Conservation (phyloP, 1,139 yeast genomes). For the Nadsonia commutata region DNA sequence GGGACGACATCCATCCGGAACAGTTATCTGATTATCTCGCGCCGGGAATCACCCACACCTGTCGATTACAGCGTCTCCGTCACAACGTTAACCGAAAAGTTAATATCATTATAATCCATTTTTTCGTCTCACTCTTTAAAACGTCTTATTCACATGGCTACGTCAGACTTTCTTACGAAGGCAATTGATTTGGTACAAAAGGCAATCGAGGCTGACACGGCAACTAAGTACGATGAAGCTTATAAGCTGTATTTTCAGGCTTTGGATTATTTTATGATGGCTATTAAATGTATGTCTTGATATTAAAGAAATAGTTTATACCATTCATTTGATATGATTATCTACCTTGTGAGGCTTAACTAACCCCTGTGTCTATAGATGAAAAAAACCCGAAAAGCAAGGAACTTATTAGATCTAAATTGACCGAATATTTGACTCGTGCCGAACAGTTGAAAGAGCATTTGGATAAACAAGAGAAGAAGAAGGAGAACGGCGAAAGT, state of each 20-base stretch:
- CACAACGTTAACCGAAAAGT: too few species aligned
- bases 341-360: not conserved
- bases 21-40: too few species aligned
- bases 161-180: slow-evolving; percentile 75
- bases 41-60: too few species aligned
- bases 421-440: slow-evolving; percentile 79
- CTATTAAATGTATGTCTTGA: slow-evolving; percentile 48
- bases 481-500: slow-evolving; percentile 14
- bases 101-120: too few species aligned
- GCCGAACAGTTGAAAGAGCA: slow-evolving; percentile 93
- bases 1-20: too few species aligned
- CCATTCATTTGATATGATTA: not conserved
- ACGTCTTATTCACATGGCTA: slow-evolving; percentile 33
- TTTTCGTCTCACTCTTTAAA: too few species aligned
- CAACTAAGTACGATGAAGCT: slow-evolving; percentile 85
- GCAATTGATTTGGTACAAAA: slow-evolving; percentile 89
- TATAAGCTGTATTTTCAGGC: slow-evolving; percentile 88
- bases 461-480: slow-evolving; percentile 46
- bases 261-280: slow-evolving; percentile 86
- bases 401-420: slow-evolving; percentile 75
- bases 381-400: slow-evolving; percentile 86
- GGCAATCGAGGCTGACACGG: slow-evolving; percentile 91
- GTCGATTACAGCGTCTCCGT: too few species aligned
- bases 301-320: not conserved
- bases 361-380: slow-evolving; percentile 20